Base-by-base conservation (phyloP, 1,284 basidiomycete species). In the Sporisorium exsertum region DNA sequence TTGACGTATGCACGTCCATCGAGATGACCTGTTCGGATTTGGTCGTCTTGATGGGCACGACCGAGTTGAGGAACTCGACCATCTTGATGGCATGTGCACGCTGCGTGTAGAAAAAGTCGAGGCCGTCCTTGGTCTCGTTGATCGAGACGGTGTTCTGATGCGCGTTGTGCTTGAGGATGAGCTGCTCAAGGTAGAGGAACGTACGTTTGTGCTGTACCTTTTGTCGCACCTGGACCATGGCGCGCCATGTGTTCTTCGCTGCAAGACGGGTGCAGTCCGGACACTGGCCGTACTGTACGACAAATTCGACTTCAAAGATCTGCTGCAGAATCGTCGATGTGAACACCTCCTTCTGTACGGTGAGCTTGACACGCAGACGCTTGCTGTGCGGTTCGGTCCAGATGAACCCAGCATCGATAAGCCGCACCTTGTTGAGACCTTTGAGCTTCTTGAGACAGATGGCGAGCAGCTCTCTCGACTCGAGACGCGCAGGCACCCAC, bases 361-460 rank as follows among this genome's bases (percentile, higher is more conserved):
- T 98, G 81, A 99, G 88, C 72, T 97, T 97, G 72, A 99, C 91
- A 58, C 94, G 90, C 71, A 99, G 86, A 56, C 97, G 90, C 86
- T 96, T 96, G 57, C 93, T 95, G 87, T 99, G 96, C 1, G 96
- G 96, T 85, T 99, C 97, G 10, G 96, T 99, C 96, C 97, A 99
- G 84, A 99, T 94, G 86, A 99, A 99, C 76, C 94, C 93, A 0
- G 96, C 96, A 77, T 99, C 96, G 40, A 97, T 97, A 47, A 99
- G 87, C 35, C 96, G 92, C 58, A 99, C 95, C 88, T 95, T 96
- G 82, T 91, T 92, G 35, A 99, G 88, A 26, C 95, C 93, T 81
- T 97, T 96, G 83, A 98, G 91, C 87, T 95, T 97, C 86, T 94
- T 95, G 67, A 98, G 87, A 74, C 87, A 88, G 77, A 88, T 87